Evolutionary conservation across 2,329 filamentous ascomycete species (phyloP).

Genomic region (Fusarium redolens): DNA sequence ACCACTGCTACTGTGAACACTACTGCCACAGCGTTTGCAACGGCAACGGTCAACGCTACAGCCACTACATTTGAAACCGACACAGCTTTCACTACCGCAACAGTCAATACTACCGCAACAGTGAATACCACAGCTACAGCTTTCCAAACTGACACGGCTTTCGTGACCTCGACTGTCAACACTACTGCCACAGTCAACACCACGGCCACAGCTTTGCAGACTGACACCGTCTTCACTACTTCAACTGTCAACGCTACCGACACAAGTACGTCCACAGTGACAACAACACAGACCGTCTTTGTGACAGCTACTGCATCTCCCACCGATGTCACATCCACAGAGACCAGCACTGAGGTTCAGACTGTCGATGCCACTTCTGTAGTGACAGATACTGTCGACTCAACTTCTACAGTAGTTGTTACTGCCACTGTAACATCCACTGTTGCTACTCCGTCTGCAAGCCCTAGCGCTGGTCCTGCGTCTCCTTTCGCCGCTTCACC

Average conservation of each 20-base stretch:
- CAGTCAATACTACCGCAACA: not conserved
- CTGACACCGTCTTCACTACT: not conserved
- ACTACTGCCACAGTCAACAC: not conserved
- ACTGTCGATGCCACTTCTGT: not conserved
- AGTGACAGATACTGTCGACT: not conserved
- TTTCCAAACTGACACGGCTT: not conserved
- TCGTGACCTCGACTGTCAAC: not conserved
- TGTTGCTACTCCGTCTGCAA: not conserved
- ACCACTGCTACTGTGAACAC: not conserved
- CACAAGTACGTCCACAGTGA: not conserved
- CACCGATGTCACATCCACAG: not conserved
- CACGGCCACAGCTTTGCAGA: not conserved
- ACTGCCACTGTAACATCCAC: slow-evolving; percentile 8
- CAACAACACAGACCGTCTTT: not conserved
- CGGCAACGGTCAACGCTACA: not conserved
- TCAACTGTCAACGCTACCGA: not conserved
- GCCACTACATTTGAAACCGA: not conserved
- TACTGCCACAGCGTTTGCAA: not conserved
- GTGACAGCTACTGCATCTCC: not conserved
- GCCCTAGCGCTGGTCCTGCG: not conserved
- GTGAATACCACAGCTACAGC: not conserved
- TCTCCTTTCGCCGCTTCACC: not conserved
- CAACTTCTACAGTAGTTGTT: not conserved
- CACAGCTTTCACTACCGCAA: not conserved
- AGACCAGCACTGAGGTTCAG: not conserved